These are phyloP conservation scores for Tetrapisispora phaffii DNA, from an alignment of 805 yeast species.

Conservation along the genomic window DNA sequence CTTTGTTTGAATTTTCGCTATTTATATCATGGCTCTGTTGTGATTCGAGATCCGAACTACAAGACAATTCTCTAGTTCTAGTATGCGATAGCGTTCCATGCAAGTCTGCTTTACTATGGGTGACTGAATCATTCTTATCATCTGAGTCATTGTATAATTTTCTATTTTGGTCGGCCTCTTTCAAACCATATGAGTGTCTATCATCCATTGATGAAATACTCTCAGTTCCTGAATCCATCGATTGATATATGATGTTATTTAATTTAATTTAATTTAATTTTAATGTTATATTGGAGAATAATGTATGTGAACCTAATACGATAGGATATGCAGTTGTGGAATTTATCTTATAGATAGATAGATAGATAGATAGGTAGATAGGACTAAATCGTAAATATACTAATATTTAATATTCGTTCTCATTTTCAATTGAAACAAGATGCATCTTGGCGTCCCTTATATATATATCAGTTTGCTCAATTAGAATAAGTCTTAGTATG, in stretches of 20 bases:
- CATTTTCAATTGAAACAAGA: background rate
- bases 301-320: no score
- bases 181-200: background rate
- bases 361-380: no score
- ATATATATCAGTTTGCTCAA: no score
- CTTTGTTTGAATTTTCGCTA: background rate
- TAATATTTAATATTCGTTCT: no score
- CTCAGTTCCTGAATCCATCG: background rate
- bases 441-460: background rate
- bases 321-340: no score
- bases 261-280: no score
- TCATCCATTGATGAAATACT: background rate
- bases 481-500: no score
- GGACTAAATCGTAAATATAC: no score
- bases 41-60: constrained; percentile 3
- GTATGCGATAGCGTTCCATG: constrained; percentile 14
- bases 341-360: no score
- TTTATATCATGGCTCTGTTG: constrained; percentile 1
- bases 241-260: no score
- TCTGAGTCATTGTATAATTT: background rate
- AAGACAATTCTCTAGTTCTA: constrained; percentile 15
- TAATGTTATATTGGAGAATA: no score
- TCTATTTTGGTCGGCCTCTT: background rate
- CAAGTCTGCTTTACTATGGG: background rate
- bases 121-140: background rate